Evolutionary conservation across 768 basidiomycete species (phyloP).

Genomic region (Agaricus blazei): DNA sequence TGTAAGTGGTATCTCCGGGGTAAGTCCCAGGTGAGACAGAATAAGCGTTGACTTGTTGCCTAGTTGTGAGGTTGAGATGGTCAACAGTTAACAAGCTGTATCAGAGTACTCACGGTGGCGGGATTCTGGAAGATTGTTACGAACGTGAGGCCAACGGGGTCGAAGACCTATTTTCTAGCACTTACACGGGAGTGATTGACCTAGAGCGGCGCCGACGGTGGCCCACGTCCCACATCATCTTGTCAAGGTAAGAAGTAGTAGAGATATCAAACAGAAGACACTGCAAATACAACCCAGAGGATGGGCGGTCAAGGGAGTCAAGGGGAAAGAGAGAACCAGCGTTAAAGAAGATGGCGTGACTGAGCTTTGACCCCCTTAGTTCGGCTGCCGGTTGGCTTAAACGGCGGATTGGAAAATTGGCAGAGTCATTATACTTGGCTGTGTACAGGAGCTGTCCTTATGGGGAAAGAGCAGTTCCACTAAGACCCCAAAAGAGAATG

Average conservation of each 20-base stretch:
- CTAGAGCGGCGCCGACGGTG: too few species aligned
- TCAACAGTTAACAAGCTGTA: not conserved
- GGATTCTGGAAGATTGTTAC: conserved; percentile 19
- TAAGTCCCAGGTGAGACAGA: not conserved
- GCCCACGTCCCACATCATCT: conserved; percentile 39
- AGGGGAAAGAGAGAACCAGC: not conserved
- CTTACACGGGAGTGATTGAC: conserved; percentile 23
- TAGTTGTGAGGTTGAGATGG: not conserved
- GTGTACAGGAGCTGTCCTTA: too few species aligned
- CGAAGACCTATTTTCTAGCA: not conserved
- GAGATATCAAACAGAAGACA: too few species aligned
- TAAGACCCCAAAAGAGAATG: too few species aligned
- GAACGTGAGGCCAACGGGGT: not conserved
- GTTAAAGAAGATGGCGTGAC: not conserved
- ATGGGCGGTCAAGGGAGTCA: not conserved
- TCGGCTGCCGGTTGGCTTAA: too few species aligned
- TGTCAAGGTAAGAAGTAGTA: conserved; percentile 2
- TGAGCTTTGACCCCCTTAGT: not conserved
- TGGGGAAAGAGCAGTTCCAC: too few species aligned
- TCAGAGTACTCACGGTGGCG: conserved; percentile 21
- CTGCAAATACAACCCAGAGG: too few species aligned
- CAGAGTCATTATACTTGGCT: too few species aligned
- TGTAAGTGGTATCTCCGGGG: conserved; percentile 7
- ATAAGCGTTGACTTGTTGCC: not conserved
- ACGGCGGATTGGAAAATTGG: too few species aligned